These are phyloP conservation scores for Trichosporon sp. DNA, from an alignment of 1,284 basidiomycete species.

Conservation along the genomic window DNA sequence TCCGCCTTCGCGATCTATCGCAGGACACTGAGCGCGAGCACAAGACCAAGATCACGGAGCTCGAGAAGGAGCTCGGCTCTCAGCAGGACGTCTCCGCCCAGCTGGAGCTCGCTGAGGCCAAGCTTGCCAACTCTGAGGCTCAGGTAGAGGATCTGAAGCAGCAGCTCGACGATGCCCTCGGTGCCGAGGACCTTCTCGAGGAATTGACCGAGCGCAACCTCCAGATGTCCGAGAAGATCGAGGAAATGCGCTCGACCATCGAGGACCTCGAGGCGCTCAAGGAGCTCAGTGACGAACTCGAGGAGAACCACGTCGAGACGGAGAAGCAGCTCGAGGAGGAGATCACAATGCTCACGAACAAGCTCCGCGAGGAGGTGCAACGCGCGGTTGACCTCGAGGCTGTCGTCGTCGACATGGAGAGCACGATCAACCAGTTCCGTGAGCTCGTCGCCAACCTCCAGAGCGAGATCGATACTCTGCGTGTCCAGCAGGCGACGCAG, in stretches of 20 bases:
- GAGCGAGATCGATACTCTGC: constrained; percentile 80
- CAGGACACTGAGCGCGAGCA: constrained; percentile 86
- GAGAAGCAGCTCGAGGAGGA: constrained; percentile 91
- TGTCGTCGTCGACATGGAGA: constrained; percentile 77
- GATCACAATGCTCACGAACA: constrained; percentile 64
- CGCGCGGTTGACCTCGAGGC: constrained; percentile 74
- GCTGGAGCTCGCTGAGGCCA: constrained; percentile 75
- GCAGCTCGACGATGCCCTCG: constrained; percentile 92
- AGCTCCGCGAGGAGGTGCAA: constrained; percentile 68
- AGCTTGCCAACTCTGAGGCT: constrained; percentile 79
- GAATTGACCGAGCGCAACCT: constrained; percentile 94
- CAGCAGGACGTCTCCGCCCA: constrained; percentile 60
- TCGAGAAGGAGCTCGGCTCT: constrained; percentile 78
- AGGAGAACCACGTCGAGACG: constrained; percentile 93
- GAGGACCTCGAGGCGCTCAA: constrained; percentile 95
- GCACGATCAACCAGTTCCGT: constrained; percentile 84
- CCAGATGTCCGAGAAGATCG: constrained; percentile 86
- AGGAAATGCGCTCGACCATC: constrained; percentile 91
- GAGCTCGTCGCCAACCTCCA: constrained; percentile 83
- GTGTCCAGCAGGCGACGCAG: constrained; percentile 78
- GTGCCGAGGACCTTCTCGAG: constrained; percentile 94
- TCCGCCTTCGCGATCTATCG: constrained; percentile 84
- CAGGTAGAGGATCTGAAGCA: constrained; percentile 92
- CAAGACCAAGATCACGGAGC: constrained; percentile 74
- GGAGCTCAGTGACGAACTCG: constrained; percentile 94